Conservation (phyloP, 768 basidiomycete species). For the Pleurotus giganteus region DNA sequence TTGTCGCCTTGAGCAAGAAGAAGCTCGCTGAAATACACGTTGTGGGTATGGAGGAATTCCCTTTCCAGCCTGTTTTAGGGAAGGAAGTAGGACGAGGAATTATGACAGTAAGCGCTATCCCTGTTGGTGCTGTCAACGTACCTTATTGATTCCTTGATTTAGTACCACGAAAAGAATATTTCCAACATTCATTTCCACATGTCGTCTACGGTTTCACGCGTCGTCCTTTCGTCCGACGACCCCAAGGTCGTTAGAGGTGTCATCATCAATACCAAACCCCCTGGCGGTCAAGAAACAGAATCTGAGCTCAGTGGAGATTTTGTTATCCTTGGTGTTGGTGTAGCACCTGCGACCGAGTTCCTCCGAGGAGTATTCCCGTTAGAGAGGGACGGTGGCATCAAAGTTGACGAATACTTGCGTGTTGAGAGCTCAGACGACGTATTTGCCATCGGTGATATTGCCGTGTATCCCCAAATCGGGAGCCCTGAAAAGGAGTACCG, state of each 20-base stretch:
- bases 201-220: slow-evolving; percentile 63
- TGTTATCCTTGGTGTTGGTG: slow-evolving; percentile 86
- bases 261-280: slow-evolving; percentile 33
- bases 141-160: neutral
- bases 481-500: slow-evolving; percentile 36
- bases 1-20: slow-evolving; percentile 67
- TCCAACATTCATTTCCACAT: slow-evolving; percentile 82
- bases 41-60: slow-evolving; percentile 78
- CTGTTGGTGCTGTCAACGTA: neutral
- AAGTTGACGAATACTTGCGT: slow-evolving; percentile 71
- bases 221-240: slow-evolving; percentile 54
- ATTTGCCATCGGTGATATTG: slow-evolving; percentile 84
- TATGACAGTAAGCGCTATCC: slow-evolving; percentile 52
- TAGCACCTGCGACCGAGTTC: slow-evolving; percentile 78
- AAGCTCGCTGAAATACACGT: slow-evolving; percentile 82
- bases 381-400: slow-evolving; percentile 75
- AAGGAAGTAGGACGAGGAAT: slow-evolving; percentile 75
- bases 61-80: slow-evolving; percentile 82
- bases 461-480: slow-evolving; percentile 65
- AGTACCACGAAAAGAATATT: slow-evolving; percentile 64
- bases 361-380: slow-evolving; percentile 68
- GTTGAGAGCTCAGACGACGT: slow-evolving; percentile 54
- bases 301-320: slow-evolving; percentile 66
- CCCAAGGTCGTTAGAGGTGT: slow-evolving; percentile 60
- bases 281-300: slow-evolving; percentile 37